phyloP scores from a whole-genome alignment of 768 basidiomycete species.

The Leucocoprinus leucothites region DNA sequence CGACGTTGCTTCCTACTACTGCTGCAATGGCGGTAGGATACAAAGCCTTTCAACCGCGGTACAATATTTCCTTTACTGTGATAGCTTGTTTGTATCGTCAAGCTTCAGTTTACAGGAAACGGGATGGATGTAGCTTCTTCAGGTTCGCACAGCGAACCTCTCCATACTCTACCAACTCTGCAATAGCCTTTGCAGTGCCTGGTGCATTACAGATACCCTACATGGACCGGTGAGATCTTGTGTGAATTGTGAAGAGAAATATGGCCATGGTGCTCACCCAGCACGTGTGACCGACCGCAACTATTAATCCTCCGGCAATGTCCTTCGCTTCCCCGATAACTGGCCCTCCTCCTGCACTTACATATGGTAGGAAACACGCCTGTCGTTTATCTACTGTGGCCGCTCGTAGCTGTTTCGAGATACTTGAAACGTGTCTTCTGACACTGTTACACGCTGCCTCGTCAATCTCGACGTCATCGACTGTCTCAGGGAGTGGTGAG shows the following conservation, averaged over 20 bases:
- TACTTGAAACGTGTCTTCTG: conserved; percentile 52
- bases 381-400: conserved; percentile 50
- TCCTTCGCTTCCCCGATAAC: conserved; percentile 62
- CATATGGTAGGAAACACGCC: conserved; percentile 79
- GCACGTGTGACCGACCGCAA: conserved; percentile 79
- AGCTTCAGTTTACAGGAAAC: conserved; percentile 24
- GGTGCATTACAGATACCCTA: conserved; percentile 83
- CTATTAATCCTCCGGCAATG: conserved; percentile 59
- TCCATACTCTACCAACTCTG: conserved; percentile 71
- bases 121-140: conserved; percentile 40
- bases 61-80: no score
- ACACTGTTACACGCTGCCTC: conserved; percentile 52
- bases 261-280: conserved; percentile 27
- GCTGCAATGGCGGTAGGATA: neutral
- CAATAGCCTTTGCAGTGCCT: conserved; percentile 72
- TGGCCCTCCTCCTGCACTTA: conserved; percentile 57
- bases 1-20: neutral
- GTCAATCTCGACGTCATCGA: conserved; percentile 71
- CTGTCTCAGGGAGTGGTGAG: conserved; percentile 59
- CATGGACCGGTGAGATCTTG: neutral
- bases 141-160: conserved; percentile 55
- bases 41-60: neutral
- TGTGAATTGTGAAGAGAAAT: neutral
- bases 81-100: neutral
- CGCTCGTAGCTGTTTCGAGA: conserved; percentile 54